Evolutionary conservation across 257 asterid species (phyloP), one percentile per base, ranked within the genome.

Genomic region (Jaltomata sinuosa): DNA sequence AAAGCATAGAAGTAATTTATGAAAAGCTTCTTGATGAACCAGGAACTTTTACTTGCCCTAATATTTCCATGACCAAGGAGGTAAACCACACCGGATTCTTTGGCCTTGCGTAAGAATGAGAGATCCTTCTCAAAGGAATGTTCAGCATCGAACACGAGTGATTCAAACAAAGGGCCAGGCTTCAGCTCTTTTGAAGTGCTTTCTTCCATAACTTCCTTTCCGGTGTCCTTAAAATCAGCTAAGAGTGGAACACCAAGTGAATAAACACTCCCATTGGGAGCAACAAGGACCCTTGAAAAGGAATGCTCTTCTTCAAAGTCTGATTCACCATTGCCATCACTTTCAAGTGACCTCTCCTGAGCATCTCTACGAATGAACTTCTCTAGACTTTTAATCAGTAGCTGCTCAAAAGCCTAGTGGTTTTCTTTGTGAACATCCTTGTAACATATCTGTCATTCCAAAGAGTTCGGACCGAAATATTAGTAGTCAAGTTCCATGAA

Each of bases 291-390:
- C 87, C 94, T 92, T 21, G 98, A 93, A 89, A 88, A 86, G 85
- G 93, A 74, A 81, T 79, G 76, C 84, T 92, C 96, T 52, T 81
- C 94, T 80, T 90, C 97, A 52, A 88, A 85, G 88, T 93, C 97
- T n/a, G 94, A 88, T 88, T 93, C 94, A 2, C 55, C 81, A 27
- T 76, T 88, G 69, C 92, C 90, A 72, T 94, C 98, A 79, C 99
- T 97, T 92, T 97, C 99, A 62, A 97, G 92, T 57, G 97, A 93
- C 83, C 97, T 87, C 76, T 95, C 99, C 89, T 95, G 98, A 87
- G 97, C 98, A 93, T 95, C 99, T 72, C 96, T 88, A 5, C 97
- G 96, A 27, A 94, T 93, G 90, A 94, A 94, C 92, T 92, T 95
- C 87, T 95, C 98, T 18, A 97, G 97, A 85, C 94, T 91, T 87